Percentiles rank a stretch among this genome's conserved stretches.
Conservation (phyloP, 148 eudicot species). For the Pharnaceum exiguum region DNA sequence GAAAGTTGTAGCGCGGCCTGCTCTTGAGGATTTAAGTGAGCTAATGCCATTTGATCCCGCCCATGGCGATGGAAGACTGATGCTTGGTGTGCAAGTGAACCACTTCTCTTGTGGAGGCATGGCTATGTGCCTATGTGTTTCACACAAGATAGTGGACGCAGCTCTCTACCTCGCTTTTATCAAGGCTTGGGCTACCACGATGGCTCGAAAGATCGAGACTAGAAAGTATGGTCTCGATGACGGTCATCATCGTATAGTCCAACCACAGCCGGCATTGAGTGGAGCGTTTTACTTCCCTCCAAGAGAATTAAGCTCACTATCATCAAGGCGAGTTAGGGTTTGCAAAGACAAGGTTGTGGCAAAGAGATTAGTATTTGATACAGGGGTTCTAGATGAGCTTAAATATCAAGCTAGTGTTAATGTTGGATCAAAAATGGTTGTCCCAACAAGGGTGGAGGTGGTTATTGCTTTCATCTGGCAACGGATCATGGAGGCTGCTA, state of each 20-base stretch:
- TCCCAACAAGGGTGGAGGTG: constrained; percentile 18
- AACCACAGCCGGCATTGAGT: background rate
- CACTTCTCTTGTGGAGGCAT: constrained; percentile 18
- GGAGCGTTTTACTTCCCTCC: constrained; percentile 5
- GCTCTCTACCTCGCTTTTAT: background rate
- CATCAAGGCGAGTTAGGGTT: background rate
- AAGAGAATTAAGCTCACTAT: background rate
- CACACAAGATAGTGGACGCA: constrained; percentile 20
- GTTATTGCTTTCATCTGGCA: constrained; percentile 20
- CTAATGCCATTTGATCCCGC: constrained; percentile 3
- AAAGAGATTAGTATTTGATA: constrained; percentile 7
- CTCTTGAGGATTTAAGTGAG: background rate
- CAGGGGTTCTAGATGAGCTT: background rate
- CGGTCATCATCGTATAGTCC: background rate
- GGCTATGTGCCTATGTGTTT: constrained; percentile 13
- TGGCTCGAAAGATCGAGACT: too few species aligned
- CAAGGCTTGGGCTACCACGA: constrained; percentile 11
- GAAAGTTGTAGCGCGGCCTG: background rate
- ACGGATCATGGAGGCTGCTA: background rate
- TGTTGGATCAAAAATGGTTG: background rate
- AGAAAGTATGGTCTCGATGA: background rate
- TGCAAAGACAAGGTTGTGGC: background rate
- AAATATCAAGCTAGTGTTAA: background rate
- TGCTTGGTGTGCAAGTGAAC: constrained; percentile 15
- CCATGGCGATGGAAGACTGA: background rate